Conservation (phyloP, 2,329 filamentous ascomycete species). For the Talaromyces atroroseus region DNA sequence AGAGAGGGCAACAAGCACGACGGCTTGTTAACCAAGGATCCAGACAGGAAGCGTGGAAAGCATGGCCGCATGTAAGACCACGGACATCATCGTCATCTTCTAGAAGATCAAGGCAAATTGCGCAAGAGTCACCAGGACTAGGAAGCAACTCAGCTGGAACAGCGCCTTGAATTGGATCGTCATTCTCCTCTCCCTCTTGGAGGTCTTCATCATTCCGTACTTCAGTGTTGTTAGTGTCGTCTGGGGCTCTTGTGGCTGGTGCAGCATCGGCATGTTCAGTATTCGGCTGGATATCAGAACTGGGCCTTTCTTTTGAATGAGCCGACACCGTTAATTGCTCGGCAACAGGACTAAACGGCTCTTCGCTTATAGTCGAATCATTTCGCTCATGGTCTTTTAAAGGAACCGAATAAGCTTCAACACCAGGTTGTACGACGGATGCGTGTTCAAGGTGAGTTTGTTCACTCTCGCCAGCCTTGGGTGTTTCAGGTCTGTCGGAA, state of each 20-base stretch:
- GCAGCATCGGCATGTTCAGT: slow-evolving; percentile 6
- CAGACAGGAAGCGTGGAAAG: slow-evolving; percentile 91
- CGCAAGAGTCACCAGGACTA: slow-evolving; percentile 84
- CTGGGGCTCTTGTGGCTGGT: not conserved
- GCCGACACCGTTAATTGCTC: slow-evolving; percentile 12
- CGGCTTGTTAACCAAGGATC: slow-evolving; percentile 95
- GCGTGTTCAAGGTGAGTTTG: slow-evolving; percentile 19
- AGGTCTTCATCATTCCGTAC: slow-evolving; percentile 3
- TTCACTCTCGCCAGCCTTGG: slow-evolving; percentile 58
- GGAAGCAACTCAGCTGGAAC: slow-evolving; percentile 74
- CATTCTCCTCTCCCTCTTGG: slow-evolving; percentile 41
- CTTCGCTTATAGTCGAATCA: slow-evolving; percentile 14
- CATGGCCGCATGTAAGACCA: slow-evolving; percentile 91
- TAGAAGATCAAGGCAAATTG: slow-evolving; percentile 89
- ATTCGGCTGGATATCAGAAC: not conserved
- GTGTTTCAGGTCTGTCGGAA: slow-evolving; percentile 63
- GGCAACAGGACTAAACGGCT: slow-evolving; percentile 16
- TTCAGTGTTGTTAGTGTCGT: not conserved
- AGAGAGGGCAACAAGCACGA: slow-evolving; percentile 91
- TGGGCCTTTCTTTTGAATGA: slow-evolving; percentile 7
- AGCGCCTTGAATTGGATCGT: slow-evolving; percentile 73
- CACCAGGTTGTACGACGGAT: slow-evolving; percentile 16
- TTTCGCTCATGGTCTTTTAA: slow-evolving; percentile 18
- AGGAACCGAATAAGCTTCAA: slow-evolving; percentile 21
- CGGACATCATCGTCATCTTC: slow-evolving; percentile 95